Evolutionary conservation across 1,284 basidiomycete species (phyloP).

Genomic region (Moniliophthora roreri): DNA sequence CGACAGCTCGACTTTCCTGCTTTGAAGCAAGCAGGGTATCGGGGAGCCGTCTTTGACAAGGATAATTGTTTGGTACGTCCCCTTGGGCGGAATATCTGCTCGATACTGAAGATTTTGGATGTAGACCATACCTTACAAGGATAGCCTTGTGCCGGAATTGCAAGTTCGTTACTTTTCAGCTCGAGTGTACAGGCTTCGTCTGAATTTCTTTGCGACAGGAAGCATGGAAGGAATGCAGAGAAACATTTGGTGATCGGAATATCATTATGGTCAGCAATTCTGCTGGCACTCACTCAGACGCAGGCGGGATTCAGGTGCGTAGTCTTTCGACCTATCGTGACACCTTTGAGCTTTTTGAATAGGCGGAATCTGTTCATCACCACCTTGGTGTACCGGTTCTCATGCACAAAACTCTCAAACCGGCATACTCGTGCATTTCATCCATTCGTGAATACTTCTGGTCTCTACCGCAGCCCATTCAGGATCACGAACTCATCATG

Average conservation of each 20-base stretch:
- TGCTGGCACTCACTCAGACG: constrained; percentile 81
- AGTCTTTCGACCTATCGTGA: constrained; percentile 4
- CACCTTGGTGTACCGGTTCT: constrained; percentile 84
- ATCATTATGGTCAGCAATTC: constrained; percentile 95
- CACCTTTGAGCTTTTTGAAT: constrained; percentile 5
- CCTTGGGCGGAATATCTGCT: constrained; percentile 10
- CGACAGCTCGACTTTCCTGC: constrained; percentile 85
- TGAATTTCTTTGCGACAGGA: constrained; percentile 40
- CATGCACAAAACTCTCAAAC: constrained; percentile 76
- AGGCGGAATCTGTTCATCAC: constrained; percentile 86
- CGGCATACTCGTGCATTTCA: constrained; percentile 70
- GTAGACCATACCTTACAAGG: constrained; percentile 77
- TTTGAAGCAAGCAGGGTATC: constrained; percentile 76
- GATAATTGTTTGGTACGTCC: constrained; percentile 94
- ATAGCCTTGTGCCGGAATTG: constrained; percentile 73
- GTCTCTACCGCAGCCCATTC: constrained; percentile 49
- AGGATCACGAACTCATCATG: constrained; percentile 67
- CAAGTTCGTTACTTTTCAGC: constrained; percentile 39
- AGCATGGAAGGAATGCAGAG: constrained; percentile 77
- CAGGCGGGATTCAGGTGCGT: constrained; percentile 76
- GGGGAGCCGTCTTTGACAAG: constrained; percentile 93
- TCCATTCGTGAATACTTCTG: constrained; percentile 68
- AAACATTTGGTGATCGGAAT: constrained; percentile 75
- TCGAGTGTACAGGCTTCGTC: neutral
- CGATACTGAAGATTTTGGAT: neutral